A percentile compares a stretch with the other conserved stretches of the same genome.
Conservation (phyloP, 208 protist species). For the Acanthamoeba triangularis region DNA sequence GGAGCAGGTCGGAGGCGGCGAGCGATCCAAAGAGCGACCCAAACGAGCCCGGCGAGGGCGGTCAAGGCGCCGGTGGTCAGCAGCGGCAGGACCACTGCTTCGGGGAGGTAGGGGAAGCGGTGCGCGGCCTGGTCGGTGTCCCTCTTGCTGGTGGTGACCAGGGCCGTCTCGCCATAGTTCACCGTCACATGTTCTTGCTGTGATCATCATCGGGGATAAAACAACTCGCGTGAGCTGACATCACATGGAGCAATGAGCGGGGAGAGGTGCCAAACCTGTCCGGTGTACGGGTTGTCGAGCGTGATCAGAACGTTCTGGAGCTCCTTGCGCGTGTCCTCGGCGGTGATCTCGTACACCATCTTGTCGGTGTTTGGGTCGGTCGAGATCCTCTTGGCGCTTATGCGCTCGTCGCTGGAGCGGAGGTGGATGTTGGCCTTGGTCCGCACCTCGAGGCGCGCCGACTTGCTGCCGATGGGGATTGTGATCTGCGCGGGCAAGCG, state of each 20-base stretch:
- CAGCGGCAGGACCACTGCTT: background rate
- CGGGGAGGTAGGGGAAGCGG: background rate
- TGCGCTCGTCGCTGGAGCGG: conserved; percentile 5
- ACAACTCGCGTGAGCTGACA: background rate
- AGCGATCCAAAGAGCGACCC: background rate
- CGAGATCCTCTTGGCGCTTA: conserved; percentile 42
- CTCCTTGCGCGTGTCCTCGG: conserved; percentile 11
- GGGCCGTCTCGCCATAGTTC: conserved; percentile 12
- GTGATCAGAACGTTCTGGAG: background rate
- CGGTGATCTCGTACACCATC: conserved; percentile 23
- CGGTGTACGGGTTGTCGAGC: conserved; percentile 28
- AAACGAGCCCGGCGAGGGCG: background rate
- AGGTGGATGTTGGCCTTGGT: conserved; percentile 55
- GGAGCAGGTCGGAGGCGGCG: background rate
- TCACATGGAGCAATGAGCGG: background rate
- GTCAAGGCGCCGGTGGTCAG: background rate
- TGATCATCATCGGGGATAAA: background rate
- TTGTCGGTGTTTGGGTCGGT: conserved; percentile 26
- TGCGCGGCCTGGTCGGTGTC: background rate
- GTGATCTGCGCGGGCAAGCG: background rate
- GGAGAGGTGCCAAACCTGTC: background rate
- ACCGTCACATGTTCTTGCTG: conserved; percentile 1
- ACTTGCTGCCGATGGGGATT: conserved; percentile 39
- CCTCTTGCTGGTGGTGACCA: background rate
- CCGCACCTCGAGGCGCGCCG: conserved; percentile 8